Base-by-base conservation (phyloP, 1,284 basidiomycete genomes). In the Veloboletus limbatus region DNA sequence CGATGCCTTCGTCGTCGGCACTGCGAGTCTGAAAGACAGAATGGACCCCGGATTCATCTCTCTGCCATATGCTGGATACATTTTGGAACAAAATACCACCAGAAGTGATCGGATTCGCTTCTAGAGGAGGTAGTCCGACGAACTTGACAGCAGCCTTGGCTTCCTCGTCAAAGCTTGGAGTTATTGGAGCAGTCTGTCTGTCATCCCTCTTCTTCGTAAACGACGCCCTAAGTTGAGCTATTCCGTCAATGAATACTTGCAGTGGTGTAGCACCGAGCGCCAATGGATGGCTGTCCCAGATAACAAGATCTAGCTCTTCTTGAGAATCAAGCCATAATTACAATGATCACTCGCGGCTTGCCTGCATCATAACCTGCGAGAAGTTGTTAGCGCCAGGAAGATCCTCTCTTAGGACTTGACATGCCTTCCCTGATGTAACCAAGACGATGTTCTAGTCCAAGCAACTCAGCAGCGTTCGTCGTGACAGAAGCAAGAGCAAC, bases 211-310 rank as follows among this genome's bases (percentile, higher is more conserved):
- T 86, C 31, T 62, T 52, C 14, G 69, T 55, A n/a, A 72, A 62
- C 0, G 76, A 68, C 1, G 55, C 48, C 11, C 64, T 50, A 14
- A 86, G 57, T 56, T 87, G 84, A 4, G 76, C 69, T 36, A 85
- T 79, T 7, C 84, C 85, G 52, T 87, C 84, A 30, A 86, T 79
- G 61, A 78, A 80, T 10, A 87, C 83, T 59, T 87, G 82, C 27
- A 68, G 78, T 58, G 79, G 92, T 57, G 78, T 88, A 57, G 72
- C 79, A 8, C 85, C 84, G 3, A 93, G 72, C 0, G 81, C 70
- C 22, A 95, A 75, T 0, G 92, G 92, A 66, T 92, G 91, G 18
- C 81, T 85, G 55, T 94, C 89, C 92, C 92, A 95, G 4, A 95
- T 74, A 14, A 93, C 89, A n/a, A 95, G 55, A 64, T 94, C 88